These are phyloP conservation scores for Leccinellum albellum DNA, from an alignment of 768 basidiomycete genomes.

Conservation along the genomic window DNA sequence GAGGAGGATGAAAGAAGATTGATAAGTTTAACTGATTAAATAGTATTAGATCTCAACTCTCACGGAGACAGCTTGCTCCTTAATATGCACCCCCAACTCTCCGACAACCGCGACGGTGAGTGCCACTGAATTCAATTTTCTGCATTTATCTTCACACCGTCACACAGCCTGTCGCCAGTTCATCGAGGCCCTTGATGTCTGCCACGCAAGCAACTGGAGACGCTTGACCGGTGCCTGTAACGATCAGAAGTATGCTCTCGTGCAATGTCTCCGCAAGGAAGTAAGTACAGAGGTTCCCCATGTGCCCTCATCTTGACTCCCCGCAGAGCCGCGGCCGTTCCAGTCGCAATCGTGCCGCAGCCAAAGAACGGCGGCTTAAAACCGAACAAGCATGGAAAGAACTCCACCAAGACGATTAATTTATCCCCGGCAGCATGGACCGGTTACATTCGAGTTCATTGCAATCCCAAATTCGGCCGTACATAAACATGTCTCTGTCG, in stretches of 20 bases:
- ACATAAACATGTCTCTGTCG: neutral
- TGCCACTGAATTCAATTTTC: neutral
- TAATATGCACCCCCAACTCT: constrained; percentile 67
- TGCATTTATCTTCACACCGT: constrained; percentile 2
- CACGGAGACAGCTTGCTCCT: constrained; percentile 2
- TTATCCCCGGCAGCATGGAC: neutral
- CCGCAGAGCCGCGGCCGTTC: constrained; percentile 61
- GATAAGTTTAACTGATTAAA: constrained; percentile 7
- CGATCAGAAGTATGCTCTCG: constrained; percentile 60
- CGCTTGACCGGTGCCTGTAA: constrained; percentile 72
- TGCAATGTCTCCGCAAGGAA: constrained; percentile 68
- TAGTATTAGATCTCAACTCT: neutral
- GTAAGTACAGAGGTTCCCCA: constrained; percentile 35
- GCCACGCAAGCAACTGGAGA: constrained; percentile 61
- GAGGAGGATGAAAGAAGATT: constrained; percentile 7
- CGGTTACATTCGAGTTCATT: neutral
- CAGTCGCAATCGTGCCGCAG: constrained; percentile 52
- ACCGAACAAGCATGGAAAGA: constrained; percentile 59
- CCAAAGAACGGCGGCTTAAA: constrained; percentile 55
- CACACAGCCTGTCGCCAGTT: constrained; percentile 67
- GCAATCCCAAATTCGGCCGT: neutral
- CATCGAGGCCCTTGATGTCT: constrained; percentile 70
- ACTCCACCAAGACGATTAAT: constrained; percentile 47
- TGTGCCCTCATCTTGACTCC: neutral
- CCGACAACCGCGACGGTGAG: constrained; percentile 60